phyloP scores from a whole-genome alignment of 805 yeast genomes.

The Allodekkera sacchari region DNA sequence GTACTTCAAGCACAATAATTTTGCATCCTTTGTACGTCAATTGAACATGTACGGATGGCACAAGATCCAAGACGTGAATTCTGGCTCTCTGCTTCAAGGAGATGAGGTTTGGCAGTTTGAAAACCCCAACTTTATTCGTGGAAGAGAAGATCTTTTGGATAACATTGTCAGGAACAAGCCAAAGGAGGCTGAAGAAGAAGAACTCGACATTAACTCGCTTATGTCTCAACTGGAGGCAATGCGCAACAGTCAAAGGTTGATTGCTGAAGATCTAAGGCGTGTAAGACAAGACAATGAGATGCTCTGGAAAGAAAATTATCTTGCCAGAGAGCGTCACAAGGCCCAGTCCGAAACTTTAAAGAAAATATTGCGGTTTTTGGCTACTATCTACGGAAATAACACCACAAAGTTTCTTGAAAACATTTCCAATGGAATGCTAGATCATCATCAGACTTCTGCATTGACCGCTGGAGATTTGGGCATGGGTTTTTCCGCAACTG shows the following conservation, averaged over 20 bases:
- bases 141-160: constrained; percentile 76
- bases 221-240: constrained; percentile 67
- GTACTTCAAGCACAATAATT: constrained; percentile 91
- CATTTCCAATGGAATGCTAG: constrained; percentile 12
- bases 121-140: constrained; percentile 70
- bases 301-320: constrained; percentile 82
- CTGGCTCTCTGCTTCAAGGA: constrained; percentile 55
- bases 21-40: constrained; percentile 93
- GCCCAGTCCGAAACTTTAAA: constrained; percentile 84
- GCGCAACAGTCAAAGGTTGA: constrained; percentile 68
- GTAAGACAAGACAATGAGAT: constrained; percentile 82
- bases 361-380: constrained; percentile 78
- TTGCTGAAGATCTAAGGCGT: constrained; percentile 77
- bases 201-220: constrained; percentile 40
- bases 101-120: constrained; percentile 90
- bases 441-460: no score
- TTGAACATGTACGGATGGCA: constrained; percentile 99
- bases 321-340: constrained; percentile 77
- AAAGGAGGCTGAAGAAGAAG: constrained; percentile 31
- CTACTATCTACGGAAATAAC: constrained; percentile 68
- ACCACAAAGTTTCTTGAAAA: constrained; percentile 31
- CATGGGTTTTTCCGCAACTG: no score
- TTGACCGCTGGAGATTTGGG: no score
- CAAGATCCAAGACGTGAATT: constrained; percentile 85
- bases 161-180: constrained; percentile 72